Base-by-base conservation (phyloP, 352 stramenopile genomes). In the Paralagenidium karlingii region DNA sequence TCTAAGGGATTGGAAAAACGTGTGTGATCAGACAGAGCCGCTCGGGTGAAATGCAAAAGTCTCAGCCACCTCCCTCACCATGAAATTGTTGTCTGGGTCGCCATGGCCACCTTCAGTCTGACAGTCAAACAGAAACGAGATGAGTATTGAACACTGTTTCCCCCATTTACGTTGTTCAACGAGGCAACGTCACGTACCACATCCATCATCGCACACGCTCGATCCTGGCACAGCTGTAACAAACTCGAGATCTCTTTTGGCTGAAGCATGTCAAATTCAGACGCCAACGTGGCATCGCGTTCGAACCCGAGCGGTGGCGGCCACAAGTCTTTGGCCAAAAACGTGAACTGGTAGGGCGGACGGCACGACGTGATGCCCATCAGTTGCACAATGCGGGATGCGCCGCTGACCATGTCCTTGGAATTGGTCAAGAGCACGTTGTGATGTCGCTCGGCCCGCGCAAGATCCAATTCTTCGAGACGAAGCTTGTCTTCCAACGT, bases 221-320 rank as follows among this genome's bases (percentile, higher is more conserved):
- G 68, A 29, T 86, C 69, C 44, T 85, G 69, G 26, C 77, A 90
- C 18, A 85, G 69, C 27, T 82, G 61, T n/a, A 90, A 38, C 20
- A 87, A 38, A 12, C 58, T 51, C 9, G 46, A 58, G 37, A 90
- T 85, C 16, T 73, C 64, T 24, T 69, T 63, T 9, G 74, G 49
- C 1, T 78, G 56, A 1, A 87, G 57, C 7, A 57, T 70, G 34
- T 86, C 77, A 31, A 90, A 85, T 16, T 85, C 68, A 8, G 74
- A 82, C 1, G 48, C 58, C 15, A 85, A 28, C 5, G 47, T 58
- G 20, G 54, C 78, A 21, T 68, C 64, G 5, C 61, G 53, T 26
- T 79, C 60, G 29, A 69, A 65, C 1, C 44, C 53, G 8, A 70
- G 55, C 2, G 70, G 55, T 8, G 64, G 70, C 18, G 73, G 77